These are phyloP conservation scores for Akanthomyces lecanii DNA, from an alignment of 2,329 filamentous ascomycete genomes.

Conservation along the genomic window DNA sequence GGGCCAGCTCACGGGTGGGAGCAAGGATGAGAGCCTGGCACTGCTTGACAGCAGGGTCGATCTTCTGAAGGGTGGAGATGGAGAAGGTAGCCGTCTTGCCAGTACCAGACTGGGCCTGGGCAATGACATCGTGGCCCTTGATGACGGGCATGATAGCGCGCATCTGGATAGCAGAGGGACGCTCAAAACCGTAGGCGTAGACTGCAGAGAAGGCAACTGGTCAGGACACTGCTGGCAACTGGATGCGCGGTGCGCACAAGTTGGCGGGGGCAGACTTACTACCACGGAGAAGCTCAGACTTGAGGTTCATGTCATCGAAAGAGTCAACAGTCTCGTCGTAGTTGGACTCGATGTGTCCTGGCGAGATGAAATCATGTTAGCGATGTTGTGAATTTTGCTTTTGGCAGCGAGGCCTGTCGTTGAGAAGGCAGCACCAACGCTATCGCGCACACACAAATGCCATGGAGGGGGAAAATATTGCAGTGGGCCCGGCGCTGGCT, in stretches of 20 bases:
- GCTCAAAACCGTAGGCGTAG: slow-evolving; percentile 99
- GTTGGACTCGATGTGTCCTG: slow-evolving; percentile 99
- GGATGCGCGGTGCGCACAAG: slow-evolving; percentile 15
- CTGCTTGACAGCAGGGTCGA: slow-evolving; percentile 89
- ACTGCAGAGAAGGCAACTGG: slow-evolving; percentile 42
- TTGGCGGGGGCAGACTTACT: slow-evolving; percentile 41
- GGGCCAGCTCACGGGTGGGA: slow-evolving; percentile 95
- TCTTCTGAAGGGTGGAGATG: slow-evolving; percentile 97
- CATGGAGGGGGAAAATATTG: slow-evolving; percentile 14
- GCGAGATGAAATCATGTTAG: slow-evolving; percentile 23
- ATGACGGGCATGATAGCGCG: slow-evolving; percentile 99
- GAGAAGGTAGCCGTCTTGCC: slow-evolving; percentile 99
- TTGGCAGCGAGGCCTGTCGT: neutral
- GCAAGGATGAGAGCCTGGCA: slow-evolving; percentile 98
- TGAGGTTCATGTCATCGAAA: slow-evolving; percentile 97
- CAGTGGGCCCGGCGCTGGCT: slow-evolving; percentile 8
- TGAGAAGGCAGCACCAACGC: neutral
- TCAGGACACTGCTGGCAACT: slow-evolving; percentile 23
- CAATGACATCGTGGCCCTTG: slow-evolving; percentile 99
- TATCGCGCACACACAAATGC: slow-evolving; percentile 13
- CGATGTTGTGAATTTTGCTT: slow-evolving; percentile 18
- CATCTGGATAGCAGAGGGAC: slow-evolving; percentile 98
- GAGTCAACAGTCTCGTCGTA: slow-evolving; percentile 99
- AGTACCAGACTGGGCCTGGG: slow-evolving; percentile 98
- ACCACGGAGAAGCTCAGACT: slow-evolving; percentile 95